Evolutionary conservation across 768 basidiomycete genomes (phyloP).

Genomic region (Leccinum subtestaceum): DNA sequence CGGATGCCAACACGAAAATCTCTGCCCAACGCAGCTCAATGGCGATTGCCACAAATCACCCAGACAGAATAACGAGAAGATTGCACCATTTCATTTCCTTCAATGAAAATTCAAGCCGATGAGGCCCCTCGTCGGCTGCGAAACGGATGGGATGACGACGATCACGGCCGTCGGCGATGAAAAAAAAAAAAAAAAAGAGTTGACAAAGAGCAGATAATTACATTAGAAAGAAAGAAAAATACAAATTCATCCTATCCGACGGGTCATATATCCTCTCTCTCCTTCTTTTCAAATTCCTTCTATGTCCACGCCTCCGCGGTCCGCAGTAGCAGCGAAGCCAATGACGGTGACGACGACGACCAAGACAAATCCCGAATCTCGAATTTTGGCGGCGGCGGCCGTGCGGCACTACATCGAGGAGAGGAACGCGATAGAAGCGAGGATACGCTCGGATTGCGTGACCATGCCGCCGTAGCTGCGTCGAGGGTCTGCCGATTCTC

Average conservation of each 20-base stretch:
- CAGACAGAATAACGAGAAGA: background rate
- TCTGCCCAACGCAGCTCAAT: background rate
- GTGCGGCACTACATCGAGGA: background rate
- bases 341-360: background rate
- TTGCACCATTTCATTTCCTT: background rate
- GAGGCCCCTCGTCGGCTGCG: background rate
- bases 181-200: background rate
- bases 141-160: background rate
- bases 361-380: conserved; percentile 6
- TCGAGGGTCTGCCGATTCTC: conserved; percentile 2
- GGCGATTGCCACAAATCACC: background rate
- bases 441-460: conserved; percentile 10
- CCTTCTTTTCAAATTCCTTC: background rate
- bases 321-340: background rate
- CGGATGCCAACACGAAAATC: background rate
- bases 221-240: background rate
- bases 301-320: background rate
- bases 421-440: conserved; percentile 16
- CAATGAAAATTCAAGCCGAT: too few species aligned
- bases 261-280: too few species aligned
- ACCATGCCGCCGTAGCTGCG: conserved; percentile 8
- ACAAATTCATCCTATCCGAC: background rate
- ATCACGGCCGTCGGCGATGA: background rate
- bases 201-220: background rate
- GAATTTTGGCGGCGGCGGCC: conserved; percentile 1